Base-by-base conservation (phyloP, 73 alveolate genomes). In the Paramecium bursaria region DNA sequence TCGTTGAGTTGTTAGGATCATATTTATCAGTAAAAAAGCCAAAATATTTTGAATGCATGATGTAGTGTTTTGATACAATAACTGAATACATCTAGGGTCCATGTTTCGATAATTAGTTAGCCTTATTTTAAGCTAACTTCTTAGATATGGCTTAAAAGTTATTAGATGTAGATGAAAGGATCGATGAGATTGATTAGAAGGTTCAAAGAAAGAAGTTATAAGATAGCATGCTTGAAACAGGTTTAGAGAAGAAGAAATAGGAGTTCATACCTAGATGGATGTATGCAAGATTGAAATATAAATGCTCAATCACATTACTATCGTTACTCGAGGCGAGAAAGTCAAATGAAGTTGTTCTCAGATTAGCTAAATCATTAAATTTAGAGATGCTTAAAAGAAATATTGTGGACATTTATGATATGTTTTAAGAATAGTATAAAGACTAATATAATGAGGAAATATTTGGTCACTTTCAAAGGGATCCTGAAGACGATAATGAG, bases 261-360 rank as follows among this genome's bases (percentile, higher is more conserved):
- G 82, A 52, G 2, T 48, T 53, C 25, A 44, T 79, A 10, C 89
- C 89, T 0, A 79, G 93, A 48, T 87, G 93, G 91, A 86, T 57
- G 87, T 50, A 79, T 27, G 90, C 93, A 21, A 76, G 80, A 75
- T 85, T 87, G 75, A 87, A 87, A 85, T 87, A 85, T 48, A 85
- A 79, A 30, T 87, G 93, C 35, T 53, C 88, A 19, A 87, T 87
- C 7, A 87, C 93, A 2, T 26, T 87, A 15, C 21, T 87, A 25
- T 79, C 91, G 10, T 82, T 87, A 15, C 77, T 87, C 14, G 93
- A 87, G 49, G 93, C 88, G 0, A 57, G 90, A 39, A 79, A 79
- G 54, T 85, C 75, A n/a, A 74, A 73, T 61, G 85, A 75, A 50
- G 79, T 87, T n/a, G 52, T 73, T 14, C 44, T 90, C 23, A 50